These are phyloP conservation scores for Diplodia corticola DNA, from an alignment of 2,329 filamentous ascomycete species.

Conservation along the genomic window DNA sequence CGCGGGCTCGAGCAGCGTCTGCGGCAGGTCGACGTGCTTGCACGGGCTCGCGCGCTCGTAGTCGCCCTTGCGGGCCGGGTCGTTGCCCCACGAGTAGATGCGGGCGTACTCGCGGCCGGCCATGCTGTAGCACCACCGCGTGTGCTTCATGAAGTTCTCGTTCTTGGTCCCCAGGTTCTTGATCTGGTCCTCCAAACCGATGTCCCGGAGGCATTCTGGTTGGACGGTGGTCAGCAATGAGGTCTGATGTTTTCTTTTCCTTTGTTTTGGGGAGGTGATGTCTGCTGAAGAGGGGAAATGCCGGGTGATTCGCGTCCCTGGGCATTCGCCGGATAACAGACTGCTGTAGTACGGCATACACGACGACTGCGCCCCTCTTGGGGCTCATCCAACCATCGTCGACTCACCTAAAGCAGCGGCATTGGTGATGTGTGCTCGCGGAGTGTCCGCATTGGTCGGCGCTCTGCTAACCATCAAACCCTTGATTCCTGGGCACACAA, in stretches of 20 bases:
- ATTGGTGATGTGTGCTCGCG: conserved; percentile 63
- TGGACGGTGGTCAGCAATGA: background rate
- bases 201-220: conserved; percentile 49
- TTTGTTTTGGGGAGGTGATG: background rate
- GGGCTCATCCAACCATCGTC: background rate
- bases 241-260: too few relatives aligned
- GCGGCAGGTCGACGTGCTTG: conserved; percentile 45
- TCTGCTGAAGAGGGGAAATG: too few relatives aligned
- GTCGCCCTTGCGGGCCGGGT: conserved; percentile 42
- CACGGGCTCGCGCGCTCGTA: conserved; percentile 47
- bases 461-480: conserved; percentile 57
- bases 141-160: conserved; percentile 43
- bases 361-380: background rate
- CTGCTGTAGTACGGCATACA: background rate
- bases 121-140: conserved; percentile 48
- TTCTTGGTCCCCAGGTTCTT: conserved; percentile 33
- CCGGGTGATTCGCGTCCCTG: too few relatives aligned
- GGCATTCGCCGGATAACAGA: background rate
- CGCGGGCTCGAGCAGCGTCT: conserved; percentile 48
- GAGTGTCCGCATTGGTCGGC: conserved; percentile 56
- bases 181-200: conserved; percentile 44
- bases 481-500: conserved; percentile 42
- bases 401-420: conserved; percentile 52
- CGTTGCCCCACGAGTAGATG: conserved; percentile 47
- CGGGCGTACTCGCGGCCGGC: conserved; percentile 48